These are phyloP conservation scores for Monosporascus sp. DNA, from an alignment of 2,329 filamentous ascomycete genomes.

Conservation along the genomic window DNA sequence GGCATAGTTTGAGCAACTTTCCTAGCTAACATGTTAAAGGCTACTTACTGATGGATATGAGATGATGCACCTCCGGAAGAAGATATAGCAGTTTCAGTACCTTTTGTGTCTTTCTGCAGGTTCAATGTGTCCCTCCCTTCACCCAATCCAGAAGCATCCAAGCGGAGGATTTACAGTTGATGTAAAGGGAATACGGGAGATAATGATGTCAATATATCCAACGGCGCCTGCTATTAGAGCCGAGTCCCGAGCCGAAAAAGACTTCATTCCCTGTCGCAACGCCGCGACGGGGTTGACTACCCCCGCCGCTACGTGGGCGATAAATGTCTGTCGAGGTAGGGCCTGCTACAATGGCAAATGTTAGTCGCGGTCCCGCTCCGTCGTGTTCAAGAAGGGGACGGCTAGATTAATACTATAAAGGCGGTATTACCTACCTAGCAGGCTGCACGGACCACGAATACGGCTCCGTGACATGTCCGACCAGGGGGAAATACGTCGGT, in stretches of 20 bases:
- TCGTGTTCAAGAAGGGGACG: background rate
- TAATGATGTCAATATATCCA: slow-evolving; percentile 9
- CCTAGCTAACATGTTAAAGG: no score
- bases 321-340: slow-evolving; percentile 8
- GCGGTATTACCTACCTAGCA: slow-evolving; percentile 11
- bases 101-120: no score
- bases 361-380: background rate
- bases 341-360: slow-evolving; percentile 11
- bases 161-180: no score
- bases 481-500: slow-evolving; percentile 7
- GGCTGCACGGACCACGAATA: slow-evolving; percentile 17
- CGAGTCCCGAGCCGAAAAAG: background rate
- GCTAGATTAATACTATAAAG: slow-evolving; percentile 1
- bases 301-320: slow-evolving; percentile 15
- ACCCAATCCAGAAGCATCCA: no score
- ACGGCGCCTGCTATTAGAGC: slow-evolving; percentile 14
- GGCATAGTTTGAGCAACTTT: no score
- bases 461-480: slow-evolving; percentile 6
- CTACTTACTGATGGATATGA: no score
- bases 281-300: slow-evolving; percentile 4
- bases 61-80: no score
- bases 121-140: no score
- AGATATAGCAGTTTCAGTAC: no score
- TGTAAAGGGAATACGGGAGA: slow-evolving; percentile 5
- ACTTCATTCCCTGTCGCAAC: slow-evolving; percentile 18